These are phyloP conservation scores for Magnusiomyces suaveolens DNA, from an alignment of 1,139 yeast species.

Conservation along the genomic window DNA sequence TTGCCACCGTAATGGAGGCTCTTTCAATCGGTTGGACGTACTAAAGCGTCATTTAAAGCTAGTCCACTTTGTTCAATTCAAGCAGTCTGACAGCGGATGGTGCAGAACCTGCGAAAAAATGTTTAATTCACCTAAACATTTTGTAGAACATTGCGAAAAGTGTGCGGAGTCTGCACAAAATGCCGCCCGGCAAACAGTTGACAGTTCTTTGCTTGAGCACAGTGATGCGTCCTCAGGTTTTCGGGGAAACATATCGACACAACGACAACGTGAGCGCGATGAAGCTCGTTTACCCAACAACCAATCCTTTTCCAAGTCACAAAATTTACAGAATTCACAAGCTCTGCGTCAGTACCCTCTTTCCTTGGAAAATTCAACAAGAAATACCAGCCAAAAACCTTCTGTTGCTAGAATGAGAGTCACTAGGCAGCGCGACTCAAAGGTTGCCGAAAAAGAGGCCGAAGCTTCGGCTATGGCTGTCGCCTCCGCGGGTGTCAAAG, in stretches of 20 bases:
- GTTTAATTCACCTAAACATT: constrained; percentile 48
- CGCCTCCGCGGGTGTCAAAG: constrained; percentile 14
- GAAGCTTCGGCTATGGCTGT: constrained; percentile 13
- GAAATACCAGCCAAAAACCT: constrained; percentile 2
- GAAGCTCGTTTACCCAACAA: not conserved
- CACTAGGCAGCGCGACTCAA: constrained; percentile 8
- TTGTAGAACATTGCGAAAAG: constrained; percentile 56
- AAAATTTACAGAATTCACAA: not conserved
- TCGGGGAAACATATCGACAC: constrained; percentile 45
- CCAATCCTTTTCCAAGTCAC: not conserved
- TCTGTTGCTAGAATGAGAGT: constrained; percentile 10
- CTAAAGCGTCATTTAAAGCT: constrained; percentile 57
- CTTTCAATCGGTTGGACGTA: constrained; percentile 61
- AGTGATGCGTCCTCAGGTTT: too few relatives aligned
- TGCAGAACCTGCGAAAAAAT: constrained; percentile 52
- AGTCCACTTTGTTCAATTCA: constrained; percentile 49
- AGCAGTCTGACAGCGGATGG: constrained; percentile 49
- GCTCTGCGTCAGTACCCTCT: not conserved
- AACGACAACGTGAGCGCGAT: not conserved
- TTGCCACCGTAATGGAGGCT: constrained; percentile 65
- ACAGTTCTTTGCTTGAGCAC: too few relatives aligned
- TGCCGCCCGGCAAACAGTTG: too few relatives aligned
- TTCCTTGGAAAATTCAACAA: not conserved
- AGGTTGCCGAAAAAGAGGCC: constrained; percentile 12
- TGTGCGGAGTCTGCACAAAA: too few relatives aligned